phyloP scores from a whole-genome alignment of 306 rosid genomes.

The Trichosanthes truncata region DNA sequence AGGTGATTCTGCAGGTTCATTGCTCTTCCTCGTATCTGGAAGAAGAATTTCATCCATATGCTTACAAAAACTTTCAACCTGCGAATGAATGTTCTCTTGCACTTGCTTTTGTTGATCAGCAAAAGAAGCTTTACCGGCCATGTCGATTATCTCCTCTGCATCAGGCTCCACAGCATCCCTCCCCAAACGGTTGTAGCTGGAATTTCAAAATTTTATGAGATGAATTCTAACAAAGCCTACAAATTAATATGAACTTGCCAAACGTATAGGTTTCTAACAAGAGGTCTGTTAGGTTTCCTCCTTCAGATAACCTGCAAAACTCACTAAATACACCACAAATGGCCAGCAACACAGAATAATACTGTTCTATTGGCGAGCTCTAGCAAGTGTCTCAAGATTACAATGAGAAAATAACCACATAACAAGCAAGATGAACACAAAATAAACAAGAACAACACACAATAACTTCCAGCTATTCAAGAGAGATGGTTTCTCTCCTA shows the following conservation, averaged over 20 bases:
- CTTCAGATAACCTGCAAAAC: too few species aligned
- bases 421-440: too few species aligned
- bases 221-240: neutral
- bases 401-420: too few species aligned
- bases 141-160: slow-evolving; percentile 57
- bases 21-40: slow-evolving; percentile 26
- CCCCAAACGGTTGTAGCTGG: slow-evolving; percentile 74
- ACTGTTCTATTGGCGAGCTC: too few species aligned
- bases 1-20: slow-evolving; percentile 26
- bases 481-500: too few species aligned
- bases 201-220: slow-evolving; percentile 34
- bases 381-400: too few species aligned
- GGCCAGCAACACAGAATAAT: too few species aligned
- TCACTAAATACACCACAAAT: too few species aligned
- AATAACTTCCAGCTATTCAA: too few species aligned
- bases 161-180: slow-evolving; percentile 48
- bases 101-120: slow-evolving; percentile 70
- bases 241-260: neutral
- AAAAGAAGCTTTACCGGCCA: slow-evolving; percentile 58
- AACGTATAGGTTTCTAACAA: neutral
- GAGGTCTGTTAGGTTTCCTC: too few species aligned
- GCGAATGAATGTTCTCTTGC: slow-evolving; percentile 73
- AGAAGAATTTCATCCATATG: slow-evolving; percentile 77
- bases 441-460: too few species aligned
- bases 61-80: slow-evolving; percentile 40